Evolutionary conservation across 495 filamentous ascomycete species (phyloP), one percentile per base, ranked within the genome.

Genomic region (Evansstolkia leycettana): DNA sequence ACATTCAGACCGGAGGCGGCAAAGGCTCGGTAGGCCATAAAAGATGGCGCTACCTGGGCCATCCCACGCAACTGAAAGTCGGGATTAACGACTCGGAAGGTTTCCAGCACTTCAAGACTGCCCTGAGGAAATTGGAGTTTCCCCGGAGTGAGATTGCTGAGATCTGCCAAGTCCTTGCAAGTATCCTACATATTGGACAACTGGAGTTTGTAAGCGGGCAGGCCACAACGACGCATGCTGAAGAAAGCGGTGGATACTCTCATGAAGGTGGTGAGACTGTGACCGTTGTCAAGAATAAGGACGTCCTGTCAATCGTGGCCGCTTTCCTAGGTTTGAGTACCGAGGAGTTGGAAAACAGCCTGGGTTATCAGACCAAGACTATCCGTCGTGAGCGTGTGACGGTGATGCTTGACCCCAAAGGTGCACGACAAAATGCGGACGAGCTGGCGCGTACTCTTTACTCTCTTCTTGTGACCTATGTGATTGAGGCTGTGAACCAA

Each of bases 101-200:
- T 0, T 98, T 98, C 58, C 84, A 92, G 52, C 80, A 94, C 34
- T 98, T 98, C 67, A 98, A 98, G 66, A 94, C 83, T 0, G 90
- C 90, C 2, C 62, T 98, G 34, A 65, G 89, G 30, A 95, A 93
- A 53, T 70, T 98, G 25, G 90, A 94, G 53, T 95, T 98, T 45
- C 84, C 88, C 1, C 72, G 86, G 15, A 75, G 77, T 43, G 89
- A 95, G 46, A 94, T 98, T 53, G 90, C 90, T 24, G 88, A 94
- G 51, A 82, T 96, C 38, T 98, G 90, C 53, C 89, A 96, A 57
- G 75, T 95, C 28, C 57, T 98, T 15, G 90, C 90, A 14, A 74
- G 72, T 48, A 92, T 98, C 41, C 69, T 98, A 10, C 90, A 98
- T 47, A 84, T 98, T 46, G 90, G 90, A 24, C 89, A 98, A 52